Conservation (phyloP, 768 basidiomycete genomes). For the Pleurotus platypus region DNA sequence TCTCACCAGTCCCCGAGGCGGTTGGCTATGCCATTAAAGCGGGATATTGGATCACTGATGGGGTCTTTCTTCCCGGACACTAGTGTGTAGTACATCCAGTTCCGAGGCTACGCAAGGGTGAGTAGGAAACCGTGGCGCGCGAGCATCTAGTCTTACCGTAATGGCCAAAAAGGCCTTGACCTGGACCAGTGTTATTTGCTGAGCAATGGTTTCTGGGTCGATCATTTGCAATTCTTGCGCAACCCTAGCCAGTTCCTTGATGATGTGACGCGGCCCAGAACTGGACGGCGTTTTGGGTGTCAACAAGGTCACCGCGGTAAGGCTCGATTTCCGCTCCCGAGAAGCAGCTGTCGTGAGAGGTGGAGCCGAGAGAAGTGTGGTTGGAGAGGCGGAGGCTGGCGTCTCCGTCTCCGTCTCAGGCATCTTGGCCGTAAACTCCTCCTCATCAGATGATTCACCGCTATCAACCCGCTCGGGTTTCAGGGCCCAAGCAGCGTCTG, state of each 20-base stretch:
- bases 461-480: conserved; percentile 62
- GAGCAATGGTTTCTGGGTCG: conserved; percentile 69
- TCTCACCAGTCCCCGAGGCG: conserved; percentile 77
- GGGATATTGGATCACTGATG: conserved; percentile 64
- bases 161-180: conserved; percentile 70
- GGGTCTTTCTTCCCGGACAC: conserved; percentile 63
- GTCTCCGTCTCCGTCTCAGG: conserved; percentile 12
- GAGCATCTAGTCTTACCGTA: conserved; percentile 45
- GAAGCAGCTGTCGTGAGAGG: conserved; percentile 18
- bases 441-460: conserved; percentile 51
- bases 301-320: conserved; percentile 39
- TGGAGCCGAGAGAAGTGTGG: conserved; percentile 19
- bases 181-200: conserved; percentile 80
- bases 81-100: conserved; percentile 82
- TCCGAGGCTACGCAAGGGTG: conserved; percentile 59
- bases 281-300: conserved; percentile 28
- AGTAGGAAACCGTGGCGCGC: conserved; percentile 6
- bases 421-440: conserved; percentile 22
- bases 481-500: conserved; percentile 70
- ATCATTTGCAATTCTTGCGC: conserved; percentile 52
- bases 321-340: conserved; percentile 67
- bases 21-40: conserved; percentile 75
- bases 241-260: conserved; percentile 60
- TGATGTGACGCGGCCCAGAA: conserved; percentile 43
- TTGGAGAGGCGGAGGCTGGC: conserved; percentile 15